These are phyloP conservation scores for Colletotrichum camelliae DNA, from an alignment of 2,329 filamentous ascomycete genomes.

Conservation along the genomic window DNA sequence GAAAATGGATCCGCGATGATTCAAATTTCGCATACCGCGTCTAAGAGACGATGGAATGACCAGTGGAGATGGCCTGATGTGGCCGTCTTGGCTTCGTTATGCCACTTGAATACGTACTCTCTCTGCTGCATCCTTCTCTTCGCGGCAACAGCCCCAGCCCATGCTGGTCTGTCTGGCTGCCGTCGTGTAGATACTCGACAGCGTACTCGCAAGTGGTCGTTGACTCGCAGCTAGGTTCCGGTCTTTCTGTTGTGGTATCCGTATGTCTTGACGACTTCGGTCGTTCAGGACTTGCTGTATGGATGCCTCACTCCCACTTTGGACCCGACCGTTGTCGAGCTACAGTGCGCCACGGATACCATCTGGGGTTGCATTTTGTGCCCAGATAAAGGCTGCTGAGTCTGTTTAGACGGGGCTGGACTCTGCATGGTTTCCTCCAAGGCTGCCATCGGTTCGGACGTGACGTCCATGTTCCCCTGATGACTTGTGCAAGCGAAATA, in stretches of 20 bases:
- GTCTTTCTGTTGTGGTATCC: neutral
- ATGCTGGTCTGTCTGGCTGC: neutral
- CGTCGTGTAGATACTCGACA: neutral
- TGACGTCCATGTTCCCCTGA: neutral
- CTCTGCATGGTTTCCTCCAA: neutral
- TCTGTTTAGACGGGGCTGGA: neutral
- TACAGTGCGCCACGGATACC: neutral
- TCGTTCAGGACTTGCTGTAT: neutral
- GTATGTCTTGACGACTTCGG: neutral
- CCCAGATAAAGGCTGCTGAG: neutral
- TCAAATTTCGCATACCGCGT: neutral
- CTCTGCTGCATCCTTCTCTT: neutral
- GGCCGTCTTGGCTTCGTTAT: neutral
- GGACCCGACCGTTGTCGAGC: neutral
- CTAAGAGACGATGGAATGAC: neutral
- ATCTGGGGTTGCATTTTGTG: neutral
- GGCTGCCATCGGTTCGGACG: neutral
- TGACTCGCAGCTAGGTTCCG: neutral
- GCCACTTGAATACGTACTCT: neutral
- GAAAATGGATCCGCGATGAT: conserved; percentile 4
- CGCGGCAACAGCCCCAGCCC: neutral
- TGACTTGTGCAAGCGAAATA: neutral
- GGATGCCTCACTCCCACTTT: neutral
- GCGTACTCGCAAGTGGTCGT: neutral
- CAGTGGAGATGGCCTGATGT: neutral